Evolutionary conservation across 2,329 filamentous ascomycete genomes (phyloP).

Genomic region (Dactylellina drechsleri): DNA sequence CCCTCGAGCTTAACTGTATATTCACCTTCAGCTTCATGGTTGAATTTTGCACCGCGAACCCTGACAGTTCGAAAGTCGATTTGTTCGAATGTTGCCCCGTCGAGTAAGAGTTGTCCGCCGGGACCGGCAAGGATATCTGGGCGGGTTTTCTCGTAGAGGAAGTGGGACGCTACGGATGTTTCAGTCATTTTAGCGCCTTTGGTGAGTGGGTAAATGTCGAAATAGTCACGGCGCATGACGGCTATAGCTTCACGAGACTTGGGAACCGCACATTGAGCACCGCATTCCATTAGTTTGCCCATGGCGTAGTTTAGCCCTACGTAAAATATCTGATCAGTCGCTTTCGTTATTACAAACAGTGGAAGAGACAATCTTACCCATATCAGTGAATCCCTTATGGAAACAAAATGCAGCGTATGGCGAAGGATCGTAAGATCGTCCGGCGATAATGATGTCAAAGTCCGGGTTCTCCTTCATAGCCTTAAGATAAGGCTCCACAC

Average conservation of each 20-base stretch:
- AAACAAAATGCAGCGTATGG: constrained; percentile 63
- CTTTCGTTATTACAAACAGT: neutral
- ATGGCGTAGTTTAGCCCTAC: constrained; percentile 65
- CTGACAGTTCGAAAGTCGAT: constrained; percentile 62
- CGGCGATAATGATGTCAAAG: constrained; percentile 66
- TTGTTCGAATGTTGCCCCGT: constrained; percentile 63
- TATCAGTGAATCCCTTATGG: constrained; percentile 58
- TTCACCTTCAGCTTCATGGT: constrained; percentile 57
- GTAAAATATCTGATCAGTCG: neutral
- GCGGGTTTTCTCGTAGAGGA: constrained; percentile 68
- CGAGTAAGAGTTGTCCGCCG: constrained; percentile 65
- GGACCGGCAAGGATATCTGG: constrained; percentile 67
- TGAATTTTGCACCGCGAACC: constrained; percentile 63
- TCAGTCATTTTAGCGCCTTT: constrained; percentile 64
- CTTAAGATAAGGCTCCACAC: constrained; percentile 64
- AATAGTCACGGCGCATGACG: constrained; percentile 64
- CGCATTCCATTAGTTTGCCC: constrained; percentile 69
- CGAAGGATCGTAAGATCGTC: constrained; percentile 62
- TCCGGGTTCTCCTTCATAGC: constrained; percentile 60
- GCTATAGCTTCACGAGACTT: constrained; percentile 64
- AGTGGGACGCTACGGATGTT: constrained; percentile 67
- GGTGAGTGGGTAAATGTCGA: constrained; percentile 65
- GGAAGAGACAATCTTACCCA: constrained; percentile 8
- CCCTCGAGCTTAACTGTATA: constrained; percentile 68
- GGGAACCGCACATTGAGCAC: constrained; percentile 64